Conservation (phyloP, 2,329 filamentous ascomycete species). For the Ceratocystis lukuohia region DNA sequence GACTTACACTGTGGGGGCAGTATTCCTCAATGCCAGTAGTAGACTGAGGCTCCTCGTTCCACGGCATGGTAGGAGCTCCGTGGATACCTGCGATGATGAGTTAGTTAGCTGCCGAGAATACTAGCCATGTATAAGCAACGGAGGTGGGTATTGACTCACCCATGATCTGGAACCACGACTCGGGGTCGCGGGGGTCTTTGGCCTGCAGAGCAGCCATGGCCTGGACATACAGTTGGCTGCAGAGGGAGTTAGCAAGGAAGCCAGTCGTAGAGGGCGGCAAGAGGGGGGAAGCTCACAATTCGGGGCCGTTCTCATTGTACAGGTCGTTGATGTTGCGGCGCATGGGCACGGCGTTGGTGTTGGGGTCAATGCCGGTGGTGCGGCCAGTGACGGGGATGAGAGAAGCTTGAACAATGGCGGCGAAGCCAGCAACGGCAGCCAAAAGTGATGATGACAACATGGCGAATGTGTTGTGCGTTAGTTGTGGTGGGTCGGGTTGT, state of each 20-base stretch:
- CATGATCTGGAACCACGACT: constrained; percentile 39
- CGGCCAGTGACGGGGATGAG: constrained; percentile 29
- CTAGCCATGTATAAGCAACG: background rate
- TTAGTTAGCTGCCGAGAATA: background rate
- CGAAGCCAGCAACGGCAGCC: constrained; percentile 9
- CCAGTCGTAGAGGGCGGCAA: too few species aligned
- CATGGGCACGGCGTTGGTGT: constrained; percentile 31
- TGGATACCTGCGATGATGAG: constrained; percentile 27
- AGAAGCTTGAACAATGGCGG: background rate
- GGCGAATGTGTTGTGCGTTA: background rate
- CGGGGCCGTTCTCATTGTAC: constrained; percentile 29
- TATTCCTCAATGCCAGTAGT: constrained; percentile 29
- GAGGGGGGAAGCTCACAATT: constrained; percentile 29
- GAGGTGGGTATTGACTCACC: constrained; percentile 26
- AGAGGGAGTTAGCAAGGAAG: constrained; percentile 14
- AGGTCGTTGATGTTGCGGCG: constrained; percentile 38
- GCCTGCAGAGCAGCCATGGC: constrained; percentile 34
- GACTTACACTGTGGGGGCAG: constrained; percentile 36
- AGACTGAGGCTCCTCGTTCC: constrained; percentile 27
- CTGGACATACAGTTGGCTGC: constrained; percentile 38
- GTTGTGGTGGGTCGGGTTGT: too few species aligned
- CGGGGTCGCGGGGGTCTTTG: constrained; percentile 29
- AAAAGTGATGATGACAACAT: constrained; percentile 11
- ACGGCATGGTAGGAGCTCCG: constrained; percentile 32
- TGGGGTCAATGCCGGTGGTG: constrained; percentile 26